Evolutionary conservation across 768 basidiomycete species (phyloP).

Genomic region (Termitomyces sp.): DNA sequence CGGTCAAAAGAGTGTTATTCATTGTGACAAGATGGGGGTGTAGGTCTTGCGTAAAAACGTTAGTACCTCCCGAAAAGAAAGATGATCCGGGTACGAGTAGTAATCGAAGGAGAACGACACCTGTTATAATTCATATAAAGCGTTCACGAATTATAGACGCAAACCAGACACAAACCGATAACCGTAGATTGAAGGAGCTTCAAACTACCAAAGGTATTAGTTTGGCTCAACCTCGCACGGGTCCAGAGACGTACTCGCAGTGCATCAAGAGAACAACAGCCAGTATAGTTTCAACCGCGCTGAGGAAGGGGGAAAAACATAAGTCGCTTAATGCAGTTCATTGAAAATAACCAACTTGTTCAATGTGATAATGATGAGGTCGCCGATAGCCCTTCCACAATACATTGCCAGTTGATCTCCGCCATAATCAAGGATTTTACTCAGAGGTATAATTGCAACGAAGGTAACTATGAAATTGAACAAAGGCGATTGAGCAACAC

Average conservation of each 20-base stretch:
- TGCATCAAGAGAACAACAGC: constrained; percentile 43
- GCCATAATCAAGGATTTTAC: constrained; percentile 47
- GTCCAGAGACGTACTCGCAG: constrained; percentile 40
- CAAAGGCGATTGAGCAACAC: background rate
- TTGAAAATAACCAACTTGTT: constrained; percentile 37
- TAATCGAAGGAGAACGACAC: constrained; percentile 68
- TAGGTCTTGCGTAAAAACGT: constrained; percentile 62
- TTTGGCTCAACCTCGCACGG: background rate
- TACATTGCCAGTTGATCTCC: constrained; percentile 51
- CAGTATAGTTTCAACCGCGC: constrained; percentile 47
- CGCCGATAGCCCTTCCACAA: constrained; percentile 46
- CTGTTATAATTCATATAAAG: constrained; percentile 24
- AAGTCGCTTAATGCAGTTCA: background rate
- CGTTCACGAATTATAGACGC: background rate
- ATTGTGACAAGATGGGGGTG: constrained; percentile 63
- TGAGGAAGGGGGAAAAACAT: constrained; percentile 13
- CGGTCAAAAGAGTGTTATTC: constrained; percentile 63
- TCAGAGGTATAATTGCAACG: constrained; percentile 47
- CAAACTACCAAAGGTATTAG: constrained; percentile 34
- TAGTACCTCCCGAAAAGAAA: constrained; percentile 64
- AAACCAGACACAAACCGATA: constrained; percentile 38
- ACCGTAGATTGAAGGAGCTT: constrained; percentile 67
- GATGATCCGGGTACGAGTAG: constrained; percentile 67
- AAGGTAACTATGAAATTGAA: constrained; percentile 37
- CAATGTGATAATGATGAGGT: constrained; percentile 46